phyloP scores from a whole-genome alignment of 2,329 filamentous ascomycete genomes.

The Ceratocystis destructans region DNA sequence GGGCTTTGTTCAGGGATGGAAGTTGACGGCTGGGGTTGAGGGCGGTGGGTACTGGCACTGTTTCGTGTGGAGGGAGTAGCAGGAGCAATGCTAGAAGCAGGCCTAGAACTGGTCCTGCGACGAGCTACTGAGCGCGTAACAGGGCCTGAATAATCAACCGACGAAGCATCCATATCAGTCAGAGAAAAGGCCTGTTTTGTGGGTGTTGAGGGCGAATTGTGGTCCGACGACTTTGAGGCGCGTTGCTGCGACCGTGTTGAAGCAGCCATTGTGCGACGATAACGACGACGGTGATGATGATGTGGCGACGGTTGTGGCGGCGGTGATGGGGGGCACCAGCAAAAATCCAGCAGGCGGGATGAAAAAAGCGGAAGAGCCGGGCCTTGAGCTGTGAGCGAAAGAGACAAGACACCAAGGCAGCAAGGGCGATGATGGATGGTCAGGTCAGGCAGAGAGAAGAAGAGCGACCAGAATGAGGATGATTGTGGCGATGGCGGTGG shows the following conservation, averaged over 20 bases:
- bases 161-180: not conserved
- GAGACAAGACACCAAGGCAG: conserved; percentile 8
- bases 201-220: conserved; percentile 11
- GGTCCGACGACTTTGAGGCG: conserved; percentile 4
- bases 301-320: not conserved
- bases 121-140: conserved; percentile 59
- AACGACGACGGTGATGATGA: not conserved
- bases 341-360: conserved; percentile 11
- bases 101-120: conserved; percentile 27
- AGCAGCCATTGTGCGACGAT: conserved; percentile 12
- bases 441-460: conserved; percentile 12
- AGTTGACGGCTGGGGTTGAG: not conserved
- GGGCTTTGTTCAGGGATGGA: conserved; percentile 7
- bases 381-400: conserved; percentile 1
- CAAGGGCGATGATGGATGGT: not conserved
- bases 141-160: conserved; percentile 47
- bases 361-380: conserved; percentile 18
- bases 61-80: not conserved
- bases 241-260: conserved; percentile 15
- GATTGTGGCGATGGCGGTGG: conserved; percentile 22
- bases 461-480: conserved; percentile 8
- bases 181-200: conserved; percentile 11
- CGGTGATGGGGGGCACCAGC: not conserved
- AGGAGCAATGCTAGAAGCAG: conserved; percentile 9
- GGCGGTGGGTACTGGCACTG: conserved; percentile 2